A percentile compares a stretch with the other conserved stretches of the same genome.
Evolutionary conservation across 2,329 filamentous ascomycete species (phyloP).

Genomic region (Cylindrodendrum hubeiense): DNA sequence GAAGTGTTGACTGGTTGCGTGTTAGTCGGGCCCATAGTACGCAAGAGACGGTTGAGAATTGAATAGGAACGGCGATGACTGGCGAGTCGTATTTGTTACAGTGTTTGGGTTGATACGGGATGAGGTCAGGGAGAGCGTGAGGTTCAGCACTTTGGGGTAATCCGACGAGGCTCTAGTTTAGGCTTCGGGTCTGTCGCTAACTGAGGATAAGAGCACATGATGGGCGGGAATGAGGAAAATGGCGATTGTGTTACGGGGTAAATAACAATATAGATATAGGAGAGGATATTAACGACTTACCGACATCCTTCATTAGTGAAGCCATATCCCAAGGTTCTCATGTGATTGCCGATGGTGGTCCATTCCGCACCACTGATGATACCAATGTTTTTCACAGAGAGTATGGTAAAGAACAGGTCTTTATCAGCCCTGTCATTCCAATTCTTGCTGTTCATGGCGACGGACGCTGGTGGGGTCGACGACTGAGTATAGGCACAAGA

Average conservation of each 20-base stretch:
- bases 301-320: slow-evolving; percentile 75
- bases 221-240: neutral
- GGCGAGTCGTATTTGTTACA: neutral
- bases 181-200: neutral
- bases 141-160: neutral
- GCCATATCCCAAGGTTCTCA: slow-evolving; percentile 70
- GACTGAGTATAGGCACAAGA: slow-evolving; percentile 32
- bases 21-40: slow-evolving; percentile 28
- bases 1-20: slow-evolving; percentile 66
- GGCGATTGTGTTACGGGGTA: neutral
- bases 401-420: slow-evolving; percentile 73
- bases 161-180: neutral
- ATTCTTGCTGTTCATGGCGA: slow-evolving; percentile 66
- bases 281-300: slow-evolving; percentile 55
- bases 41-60: neutral
- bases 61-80: neutral
- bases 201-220: neutral
- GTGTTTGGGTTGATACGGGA: neutral
- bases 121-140: neutral
- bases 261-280: slow-evolving; percentile 15
- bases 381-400: slow-evolving; percentile 73
- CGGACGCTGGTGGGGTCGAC: slow-evolving; percentile 22
- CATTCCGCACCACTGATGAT: slow-evolving; percentile 73
- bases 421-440: slow-evolving; percentile 73
- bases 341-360: slow-evolving; percentile 71